Base-by-base conservation (phyloP, 257 asterid genomes). In the Phtheirospermum japonicum region DNA sequence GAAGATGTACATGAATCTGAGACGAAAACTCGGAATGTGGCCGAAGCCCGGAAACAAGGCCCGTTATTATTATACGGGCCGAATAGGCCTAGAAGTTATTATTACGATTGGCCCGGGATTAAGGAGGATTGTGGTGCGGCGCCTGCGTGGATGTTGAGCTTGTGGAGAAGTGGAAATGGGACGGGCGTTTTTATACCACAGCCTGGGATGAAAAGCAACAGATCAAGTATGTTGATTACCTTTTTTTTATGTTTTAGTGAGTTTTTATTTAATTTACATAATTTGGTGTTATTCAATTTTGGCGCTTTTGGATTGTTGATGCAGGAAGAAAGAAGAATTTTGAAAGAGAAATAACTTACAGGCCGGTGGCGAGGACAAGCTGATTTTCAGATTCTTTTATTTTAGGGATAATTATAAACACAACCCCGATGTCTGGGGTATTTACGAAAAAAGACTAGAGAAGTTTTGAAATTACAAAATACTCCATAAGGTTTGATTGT, bases 101-200 rank as follows among this genome's bases (percentile, higher is more conserved):
- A 60, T 26, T 73, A 76, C 54, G 61, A 73, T 9, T 89, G 96
- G 96, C 75, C 80, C 7, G 88, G 74, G 50, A 70, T 23, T 23
- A 75, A 71, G 62, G 78, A 51, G 26, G 71, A 52, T 16, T 65
- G 63, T 9, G 73, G 66, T 59, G 58, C 46, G 2, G 71, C 87
- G 2, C 94, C 89, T 32, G 63, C 75, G 10, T 86, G 90, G 91
- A 65, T 83, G 12, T 30, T 73, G 53, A 77, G 75, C 66, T 58
- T 83, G 78, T 87, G 96, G 96, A 79, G 81, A 62, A 68, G 75
- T 17, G 90, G 84, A 1, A 80, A 67, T 66, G 96, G 95, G 13
- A 87, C 97, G 0, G 96, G 97, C 4, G 96, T 90, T 49, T 87
- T 87, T 76, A 87, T 87, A 34, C 97, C 97, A 10, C 95, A 79